A percentile compares a stretch with the other conserved stretches of the same genome.
Evolutionary conservation across 306 rosid genomes (phyloP).

Genomic region (Ammopiptanthus mongolicus): DNA sequence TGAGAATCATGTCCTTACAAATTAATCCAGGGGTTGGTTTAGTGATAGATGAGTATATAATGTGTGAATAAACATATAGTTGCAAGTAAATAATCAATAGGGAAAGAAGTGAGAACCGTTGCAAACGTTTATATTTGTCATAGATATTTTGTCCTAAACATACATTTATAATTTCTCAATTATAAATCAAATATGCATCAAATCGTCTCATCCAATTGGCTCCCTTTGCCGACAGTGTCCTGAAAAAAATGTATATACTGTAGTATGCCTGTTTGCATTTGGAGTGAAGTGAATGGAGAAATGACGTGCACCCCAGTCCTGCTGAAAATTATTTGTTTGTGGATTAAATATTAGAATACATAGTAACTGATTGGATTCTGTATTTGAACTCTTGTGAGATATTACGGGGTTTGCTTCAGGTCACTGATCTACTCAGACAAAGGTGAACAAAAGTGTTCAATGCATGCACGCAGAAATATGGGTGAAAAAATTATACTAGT

Average conservation of each 20-base stretch:
- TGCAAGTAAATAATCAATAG: too few relatives aligned
- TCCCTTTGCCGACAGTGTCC: too few relatives aligned
- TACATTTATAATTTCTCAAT: too few relatives aligned
- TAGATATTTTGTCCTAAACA: too few relatives aligned
- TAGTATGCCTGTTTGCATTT: neutral
- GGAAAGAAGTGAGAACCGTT: too few relatives aligned
- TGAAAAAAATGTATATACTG: neutral
- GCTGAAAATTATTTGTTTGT: neutral
- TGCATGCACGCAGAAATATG: slow-evolving; percentile 25
- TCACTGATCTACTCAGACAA: neutral
- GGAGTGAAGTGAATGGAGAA: neutral
- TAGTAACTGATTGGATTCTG: neutral
- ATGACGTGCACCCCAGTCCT: neutral
- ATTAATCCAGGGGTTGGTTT: too few relatives aligned
- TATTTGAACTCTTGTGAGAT: neutral
- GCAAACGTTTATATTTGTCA: too few relatives aligned
- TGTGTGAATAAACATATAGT: too few relatives aligned
- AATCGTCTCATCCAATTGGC: too few relatives aligned
- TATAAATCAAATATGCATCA: too few relatives aligned
- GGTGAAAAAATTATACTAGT: slow-evolving; percentile 7
- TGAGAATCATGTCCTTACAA: too few relatives aligned
- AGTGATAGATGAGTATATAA: too few relatives aligned
- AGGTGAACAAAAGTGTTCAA: neutral
- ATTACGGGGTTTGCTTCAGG: neutral
- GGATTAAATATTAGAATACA: neutral